Evolutionary conservation across 2,329 filamentous ascomycete genomes (phyloP).

Genomic region (Nemania sp.): DNA sequence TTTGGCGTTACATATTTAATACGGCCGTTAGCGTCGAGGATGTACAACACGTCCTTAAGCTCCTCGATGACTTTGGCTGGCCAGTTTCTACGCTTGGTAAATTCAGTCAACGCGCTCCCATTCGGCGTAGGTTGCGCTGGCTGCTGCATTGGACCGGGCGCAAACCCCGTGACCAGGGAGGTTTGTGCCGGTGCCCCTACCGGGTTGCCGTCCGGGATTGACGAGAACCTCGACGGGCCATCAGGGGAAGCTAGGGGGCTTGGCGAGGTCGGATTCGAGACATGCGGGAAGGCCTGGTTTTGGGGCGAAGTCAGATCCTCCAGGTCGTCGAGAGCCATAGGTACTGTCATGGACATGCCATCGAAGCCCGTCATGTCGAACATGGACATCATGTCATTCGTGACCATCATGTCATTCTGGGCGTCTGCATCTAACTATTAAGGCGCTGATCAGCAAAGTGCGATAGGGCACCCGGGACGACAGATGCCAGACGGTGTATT

Average conservation of each 20-base stretch:
- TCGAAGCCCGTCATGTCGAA: constrained; percentile 39
- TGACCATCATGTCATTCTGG: constrained; percentile 37
- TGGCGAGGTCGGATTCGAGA: constrained; percentile 29
- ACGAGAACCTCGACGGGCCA: constrained; percentile 29
- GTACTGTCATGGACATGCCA: constrained; percentile 32
- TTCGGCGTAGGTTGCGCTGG: constrained; percentile 33
- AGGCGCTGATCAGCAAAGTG: constrained; percentile 14
- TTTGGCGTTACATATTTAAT: constrained; percentile 88
- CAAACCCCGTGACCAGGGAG: constrained; percentile 42
- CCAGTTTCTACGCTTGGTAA: constrained; percentile 73
- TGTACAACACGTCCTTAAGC: constrained; percentile 84
- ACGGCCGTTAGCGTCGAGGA: constrained; percentile 81
- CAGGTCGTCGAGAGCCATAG: constrained; percentile 32
- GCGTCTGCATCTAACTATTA: constrained; percentile 35
- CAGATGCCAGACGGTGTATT: no score
- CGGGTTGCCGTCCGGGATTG: constrained; percentile 32
- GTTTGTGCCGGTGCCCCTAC: constrained; percentile 23
- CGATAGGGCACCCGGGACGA: not conserved
- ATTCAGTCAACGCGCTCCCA: constrained; percentile 58
- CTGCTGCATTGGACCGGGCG: constrained; percentile 26
- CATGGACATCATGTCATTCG: constrained; percentile 39
- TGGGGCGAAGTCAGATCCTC: constrained; percentile 34
- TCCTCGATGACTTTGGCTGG: constrained; percentile 87
- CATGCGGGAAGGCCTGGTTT: constrained; percentile 30
- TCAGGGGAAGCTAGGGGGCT: constrained; percentile 29